phyloP scores from a whole-genome alignment of 352 stramenopile species.

The Blastocystis sp. region DNA sequence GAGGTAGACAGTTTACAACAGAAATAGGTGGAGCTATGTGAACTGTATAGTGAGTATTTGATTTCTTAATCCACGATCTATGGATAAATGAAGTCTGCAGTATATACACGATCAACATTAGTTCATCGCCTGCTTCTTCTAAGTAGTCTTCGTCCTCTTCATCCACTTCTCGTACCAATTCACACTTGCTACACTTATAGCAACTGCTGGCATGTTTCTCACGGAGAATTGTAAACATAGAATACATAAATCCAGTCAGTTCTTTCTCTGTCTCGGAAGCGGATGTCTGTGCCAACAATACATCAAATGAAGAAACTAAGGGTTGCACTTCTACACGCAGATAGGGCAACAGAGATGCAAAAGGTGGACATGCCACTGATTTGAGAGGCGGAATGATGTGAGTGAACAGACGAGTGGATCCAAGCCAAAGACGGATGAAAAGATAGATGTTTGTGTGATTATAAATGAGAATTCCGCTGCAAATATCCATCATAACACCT shows the following conservation, averaged over 20 bases:
- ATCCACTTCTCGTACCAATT: conserved; percentile 1
- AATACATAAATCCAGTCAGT: not conserved
- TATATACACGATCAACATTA: not conserved
- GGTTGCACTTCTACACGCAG: not conserved
- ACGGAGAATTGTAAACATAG: not conserved
- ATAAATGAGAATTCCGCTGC: not conserved
- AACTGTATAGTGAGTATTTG: not conserved
- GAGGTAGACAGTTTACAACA: not conserved
- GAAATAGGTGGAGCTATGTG: not conserved
- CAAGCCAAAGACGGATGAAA: not conserved
- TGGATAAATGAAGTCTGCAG: not conserved
- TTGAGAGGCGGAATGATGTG: not conserved
- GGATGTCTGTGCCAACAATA: not conserved
- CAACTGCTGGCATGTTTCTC: not conserved
- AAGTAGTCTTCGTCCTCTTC: not conserved
- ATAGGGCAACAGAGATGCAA: not conserved
- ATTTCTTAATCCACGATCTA: not conserved
- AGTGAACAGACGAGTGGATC: not conserved
- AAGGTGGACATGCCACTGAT: not conserved
- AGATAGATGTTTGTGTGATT: conserved; percentile 16
- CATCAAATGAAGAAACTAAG: not conserved
- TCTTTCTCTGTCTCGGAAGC: not conserved
- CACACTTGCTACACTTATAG: not conserved
- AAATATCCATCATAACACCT: not conserved
- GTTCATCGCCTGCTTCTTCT: not conserved